Percentiles rank a stretch among this genome's conserved stretches.
Evolutionary conservation across 306 rosid genomes (phyloP).

Genomic region (Rosa chinensis): DNA sequence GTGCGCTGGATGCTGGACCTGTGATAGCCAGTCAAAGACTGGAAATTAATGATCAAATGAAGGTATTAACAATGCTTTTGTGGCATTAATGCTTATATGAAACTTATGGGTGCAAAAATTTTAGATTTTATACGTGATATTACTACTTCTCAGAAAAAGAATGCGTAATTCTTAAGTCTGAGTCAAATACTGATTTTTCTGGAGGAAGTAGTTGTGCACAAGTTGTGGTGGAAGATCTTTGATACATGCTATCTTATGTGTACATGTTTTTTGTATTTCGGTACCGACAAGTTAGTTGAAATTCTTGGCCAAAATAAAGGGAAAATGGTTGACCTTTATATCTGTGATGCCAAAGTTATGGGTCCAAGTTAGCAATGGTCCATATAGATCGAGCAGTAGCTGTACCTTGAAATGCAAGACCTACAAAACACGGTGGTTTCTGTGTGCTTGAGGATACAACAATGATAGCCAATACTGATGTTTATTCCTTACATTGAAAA

Average conservation of each 20-base stretch:
- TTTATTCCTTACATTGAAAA: neutral
- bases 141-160: neutral
- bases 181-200: neutral
- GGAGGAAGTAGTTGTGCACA: neutral
- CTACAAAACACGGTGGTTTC: neutral
- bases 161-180: neutral
- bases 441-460: neutral
- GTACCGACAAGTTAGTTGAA: neutral
- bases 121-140: neutral
- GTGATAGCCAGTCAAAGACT: constrained; percentile 59
- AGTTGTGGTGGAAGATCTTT: neutral
- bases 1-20: constrained; percentile 91
- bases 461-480: neutral
- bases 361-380: neutral
- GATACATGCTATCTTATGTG: neutral
- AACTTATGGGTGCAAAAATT: neutral
- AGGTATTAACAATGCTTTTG: constrained; percentile 38
- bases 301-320: neutral
- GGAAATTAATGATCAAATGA: constrained; percentile 67
- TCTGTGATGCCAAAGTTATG: neutral
- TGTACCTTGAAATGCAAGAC: neutral
- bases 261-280: neutral
- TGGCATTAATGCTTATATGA: neutral
- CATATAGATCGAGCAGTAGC: neutral
- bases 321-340: neutral